Evolutionary conservation across 257 asterid species (phyloP), one percentile per base, ranked within the genome.

Genomic region (Solanum tarapatanum): DNA sequence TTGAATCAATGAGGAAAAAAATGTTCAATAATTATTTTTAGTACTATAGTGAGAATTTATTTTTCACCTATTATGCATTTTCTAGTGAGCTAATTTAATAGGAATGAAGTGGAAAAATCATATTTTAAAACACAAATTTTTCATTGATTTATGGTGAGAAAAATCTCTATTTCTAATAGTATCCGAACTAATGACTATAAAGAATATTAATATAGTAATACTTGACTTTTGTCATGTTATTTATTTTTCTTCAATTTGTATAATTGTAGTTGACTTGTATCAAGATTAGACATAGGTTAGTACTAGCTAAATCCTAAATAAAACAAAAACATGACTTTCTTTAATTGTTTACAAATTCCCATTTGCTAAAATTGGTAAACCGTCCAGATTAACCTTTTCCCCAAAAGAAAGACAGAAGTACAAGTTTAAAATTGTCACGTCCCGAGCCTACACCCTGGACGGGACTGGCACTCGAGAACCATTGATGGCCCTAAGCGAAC

Each of bases 291-390:
- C 87, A 66, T 87, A 58, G 87, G 48, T 11, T 41, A 41, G 79
- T 69, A 87, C 66, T 87, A 84, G 91, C 55, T 85, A 84, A 87
- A 55, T 62, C 39, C 62, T 79, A 23, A 26, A 51, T 19, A 48
- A 85, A 39, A 21, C 5, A 62, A 21, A 58, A 45, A 24, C 19
- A 12, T 23, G 10, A 55, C n/a, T 2, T 23, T 23, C 4, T 35
- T 74, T 74, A 5, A 2, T 74, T 74, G 17, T 23, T 74, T 74
- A 41, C 13, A 41, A 41, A 41, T 41, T 41, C 13, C 45, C 13
- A 75, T 75, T 36, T 36, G 55, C 82, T 36, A 75, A 74, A 35
- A 35, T 36, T 74, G 7, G 32, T 23, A 37, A 76, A 6, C 12
- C 8, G 7, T 77, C 35, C 62, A n/a, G n/a, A 37, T n/a, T 37